Evolutionary conservation across 345 rosid species (phyloP), one percentile per base, ranked within the genome.

Genomic region (Arabis hirsuta): DNA sequence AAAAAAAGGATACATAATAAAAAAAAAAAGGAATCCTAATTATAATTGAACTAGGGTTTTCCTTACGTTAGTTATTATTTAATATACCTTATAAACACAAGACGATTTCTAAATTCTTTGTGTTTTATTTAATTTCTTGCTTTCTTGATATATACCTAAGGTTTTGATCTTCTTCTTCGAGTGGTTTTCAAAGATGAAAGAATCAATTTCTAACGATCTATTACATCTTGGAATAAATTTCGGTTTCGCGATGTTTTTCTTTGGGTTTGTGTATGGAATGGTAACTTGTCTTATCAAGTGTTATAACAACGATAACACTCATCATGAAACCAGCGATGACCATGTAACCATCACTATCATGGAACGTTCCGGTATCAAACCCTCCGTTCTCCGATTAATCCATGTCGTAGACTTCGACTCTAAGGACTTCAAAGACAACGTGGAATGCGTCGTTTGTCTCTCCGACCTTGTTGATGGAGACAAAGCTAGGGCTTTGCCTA

Each of bases 401-500:
- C 96, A 90, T 0, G 64, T 85, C 16, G 67, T 90, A 20, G 73
- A 76, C 0, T 84, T 83, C 73, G 67, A 69, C 2, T 52, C 78
- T n/a, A 57, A 74, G 2, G 83, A 83, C 34, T 79, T 81, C 67
- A 81, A 80, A 63, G 88, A 87, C 3, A 73, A 81, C 7, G 70
- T 83, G 2, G 86, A 84, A 66, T 90, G 99, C 45, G 93, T 94
- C 0, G 85, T 95, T 68, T 90, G 99, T 64, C 76, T 95, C 56
- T 88, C 81, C 8, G 96, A 95, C 65, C 82, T 91, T 20, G 83
- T 22, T 22, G 24, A 22, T 50, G 90, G 90, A 10, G 97, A 91
- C 58, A 88, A 72, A 74, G 86, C 90, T 7, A 86, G 87, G 76
- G 41, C 78, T 55, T 72, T 95, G 41, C 87, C 90, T 0, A 83